Evolutionary conservation across 2,329 filamentous ascomycete genomes (phyloP), one percentile per base, ranked within the genome.

Genomic region (Graphilbum fragrans): DNA sequence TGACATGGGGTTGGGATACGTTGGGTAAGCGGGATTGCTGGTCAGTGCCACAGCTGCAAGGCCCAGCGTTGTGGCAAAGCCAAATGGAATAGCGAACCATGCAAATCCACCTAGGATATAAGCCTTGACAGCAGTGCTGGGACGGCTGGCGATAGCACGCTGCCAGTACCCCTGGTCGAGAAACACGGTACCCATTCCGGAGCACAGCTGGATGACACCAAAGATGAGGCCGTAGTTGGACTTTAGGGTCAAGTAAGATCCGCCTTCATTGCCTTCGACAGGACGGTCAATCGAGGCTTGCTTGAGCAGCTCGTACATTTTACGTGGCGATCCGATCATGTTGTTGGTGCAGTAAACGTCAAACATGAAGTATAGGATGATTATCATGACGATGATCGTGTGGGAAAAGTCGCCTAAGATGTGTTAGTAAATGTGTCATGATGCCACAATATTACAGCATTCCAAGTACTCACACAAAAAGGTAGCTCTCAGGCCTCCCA

Each of bases 21-120:
- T 83, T 0, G 83, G 83, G 61, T 86, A 87, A 4, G 65, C 66
- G 1, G 76, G 80, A 50, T 75, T 81, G 48, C 68, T 76, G 58
- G 94, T 86, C 2, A 94, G 70, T 0, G 86, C 83, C 8, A 94
- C 67, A 3, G 83, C 86, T 1, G 83, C 74, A 7, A 94, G 71
- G 25, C 87, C 87, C 78, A 94, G 84, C 2, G 87, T 94, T 0
- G 85, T 94, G 1, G 87, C 86, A 3, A 79, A 83, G 9, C 94
- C 69, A 83, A 85, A 94, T 0, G 88, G 88, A 40, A 95, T 93
- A 1, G 87, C 87, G 51, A 94, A 94, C 87, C 87, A 94, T 38
- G 76, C 80, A 1, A 94, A 70, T 19, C 88, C 87, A 5, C 87
- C 87, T 47, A 90, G 73, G 41, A 94, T 80, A 55, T 94, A 94